Base-by-base conservation (phyloP, 164 flowering plant genomes). In the Vitis cinerea region DNA sequence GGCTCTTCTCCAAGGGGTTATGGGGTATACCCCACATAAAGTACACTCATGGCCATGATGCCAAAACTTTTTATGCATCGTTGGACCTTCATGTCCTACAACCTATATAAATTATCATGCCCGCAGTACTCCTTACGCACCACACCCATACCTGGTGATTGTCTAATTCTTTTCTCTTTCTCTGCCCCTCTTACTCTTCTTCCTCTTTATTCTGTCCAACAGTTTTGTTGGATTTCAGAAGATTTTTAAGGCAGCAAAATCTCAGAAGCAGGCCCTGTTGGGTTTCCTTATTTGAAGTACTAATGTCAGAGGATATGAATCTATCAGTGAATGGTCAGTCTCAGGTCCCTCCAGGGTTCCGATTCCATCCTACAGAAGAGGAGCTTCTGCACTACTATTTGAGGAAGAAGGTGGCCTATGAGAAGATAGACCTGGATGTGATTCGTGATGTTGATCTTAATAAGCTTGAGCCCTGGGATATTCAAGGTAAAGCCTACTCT, bases 401-500 rank as follows among this genome's bases (percentile, higher is more conserved):
- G 66, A 77, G 89, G 76, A 93, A 91, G 87, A 93, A 93, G 74
- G 92, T 93, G 1, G 88, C 87, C 1, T 82, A 59, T 16, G 80
- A 90, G 79, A 85, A 87, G 83, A 90, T 91, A 11, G 98, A 93
- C 74, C 85, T 93, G 47, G 95, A 93, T 73, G 98, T 93, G 1
- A 93, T 91, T 72, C 90, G 87, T 6, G 98, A 93, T 2, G 89
- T 93, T 15, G 98, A 93, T 80, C 98, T 93, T 50, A 91, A 93
- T 64, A 93, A 91, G 82, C 92, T 93, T 19, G 98, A 93, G 67
- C 98, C 98, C 0, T 93, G 98, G 98, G 97, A 93, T 71, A 93
- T 93, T 50, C 96, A 93, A 89, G 98, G 98, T 91, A 68, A n/a
- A 3, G 14, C 19, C 9, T 64, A 50, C 12, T 67, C 9, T 17